Evolutionary conservation across 1,139 yeast species (phyloP), one percentile per base, ranked within the genome.

Genomic region (Arxiozyma bovina): DNA sequence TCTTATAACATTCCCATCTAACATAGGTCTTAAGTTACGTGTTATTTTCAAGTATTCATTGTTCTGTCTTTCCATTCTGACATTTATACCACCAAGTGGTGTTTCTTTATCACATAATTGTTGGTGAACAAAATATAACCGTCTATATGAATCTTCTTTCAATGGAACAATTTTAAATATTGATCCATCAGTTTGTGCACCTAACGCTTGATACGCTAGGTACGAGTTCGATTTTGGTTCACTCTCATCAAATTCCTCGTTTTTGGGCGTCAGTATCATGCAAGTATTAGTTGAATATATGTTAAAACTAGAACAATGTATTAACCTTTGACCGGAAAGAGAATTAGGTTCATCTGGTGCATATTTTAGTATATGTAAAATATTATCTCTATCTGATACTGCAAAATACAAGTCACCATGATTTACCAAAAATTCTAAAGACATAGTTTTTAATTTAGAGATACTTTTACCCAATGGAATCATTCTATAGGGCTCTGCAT

Each of bases 401-500:
- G 84, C 74, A 50, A 89, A 76, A 62, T 70, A 82, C 5, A 91
- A 72, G 52, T 85, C 87, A 20, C 86, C 86, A 57, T 84, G 86
- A 58, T 81, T 80, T 20, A 84, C 80, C 41, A 89, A 72, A 66
- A 88, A 88, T 59, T 90, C 98, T 2, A 86, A 79, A 20, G 77
- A 63, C 38, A 74, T 65, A 0, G 87, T 86, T 62, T 83, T 86
- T 46, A 86, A 72, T 20, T 77, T 70, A 40, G 81, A 78, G 44
- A 81, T 75, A 67, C 91, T 96, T 63, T 86, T 87, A 9, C 96
- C 93, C 53, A 94, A 72, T 60, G 80, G 71, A 27, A 88, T 76
- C 85, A 93, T 83, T 60, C 97, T 75, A 69, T 87, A 91, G 1
- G 99, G 99, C 63, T 93, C 97, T 3, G 95, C 93, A 66, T 91